Evolutionary conservation across 345 rosid species (phyloP).

Genomic region (Fremontodendron californicum): DNA sequence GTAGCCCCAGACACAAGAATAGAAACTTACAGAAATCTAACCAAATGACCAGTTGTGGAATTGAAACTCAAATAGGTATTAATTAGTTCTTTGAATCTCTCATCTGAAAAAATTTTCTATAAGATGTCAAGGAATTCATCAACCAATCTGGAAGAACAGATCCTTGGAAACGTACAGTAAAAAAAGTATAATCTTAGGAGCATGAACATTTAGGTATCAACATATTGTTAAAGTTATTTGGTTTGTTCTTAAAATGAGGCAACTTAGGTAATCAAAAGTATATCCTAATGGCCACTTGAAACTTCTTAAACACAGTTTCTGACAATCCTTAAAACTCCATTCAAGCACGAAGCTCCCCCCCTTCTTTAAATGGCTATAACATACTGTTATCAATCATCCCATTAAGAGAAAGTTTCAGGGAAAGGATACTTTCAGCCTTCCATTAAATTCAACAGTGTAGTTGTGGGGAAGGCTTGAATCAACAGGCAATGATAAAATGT

Average conservation of each 20-base stretch:
- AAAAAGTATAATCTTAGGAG: neutral
- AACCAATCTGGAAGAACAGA: neutral
- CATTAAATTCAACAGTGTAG: conserved; percentile 62
- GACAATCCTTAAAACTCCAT: neutral
- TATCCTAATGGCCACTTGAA: neutral
- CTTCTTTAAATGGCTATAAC: neutral
- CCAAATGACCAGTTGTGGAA: conserved; percentile 53
- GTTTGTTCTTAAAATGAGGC: neutral
- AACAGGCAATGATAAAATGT: conserved; percentile 62
- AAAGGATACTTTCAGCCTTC: conserved; percentile 67
- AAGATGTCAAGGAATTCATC: conserved; percentile 34
- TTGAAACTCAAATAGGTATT: conserved; percentile 36
- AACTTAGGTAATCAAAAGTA: neutral
- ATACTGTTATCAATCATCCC: neutral
- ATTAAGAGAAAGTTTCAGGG: neutral
- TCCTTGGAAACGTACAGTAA: neutral
- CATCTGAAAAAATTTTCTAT: conserved; percentile 63
- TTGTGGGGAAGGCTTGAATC: conserved; percentile 61
- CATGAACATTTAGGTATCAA: neutral
- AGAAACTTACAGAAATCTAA: conserved; percentile 73
- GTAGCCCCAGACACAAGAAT: conserved; percentile 8
- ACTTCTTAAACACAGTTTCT: neutral
- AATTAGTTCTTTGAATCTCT: conserved; percentile 62
- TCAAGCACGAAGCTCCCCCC: neutral
- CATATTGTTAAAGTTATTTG: neutral